Base-by-base conservation (phyloP, 2,329 filamentous ascomycete genomes). In the Beauveria asiatica region DNA sequence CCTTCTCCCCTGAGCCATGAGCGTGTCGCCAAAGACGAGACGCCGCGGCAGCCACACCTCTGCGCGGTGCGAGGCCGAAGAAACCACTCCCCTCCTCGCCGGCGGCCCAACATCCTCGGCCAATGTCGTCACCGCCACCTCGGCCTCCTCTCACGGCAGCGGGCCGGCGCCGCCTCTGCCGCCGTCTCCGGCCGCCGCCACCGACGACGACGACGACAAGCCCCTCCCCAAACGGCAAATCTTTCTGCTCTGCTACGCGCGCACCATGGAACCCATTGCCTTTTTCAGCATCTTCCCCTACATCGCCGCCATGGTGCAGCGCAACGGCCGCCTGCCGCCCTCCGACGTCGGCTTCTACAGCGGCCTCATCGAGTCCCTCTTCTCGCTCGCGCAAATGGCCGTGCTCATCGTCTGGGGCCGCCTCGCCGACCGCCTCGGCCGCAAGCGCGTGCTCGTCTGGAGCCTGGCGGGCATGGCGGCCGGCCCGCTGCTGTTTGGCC, bases 211-310 rank as follows among this genome's bases (percentile, higher is more conserved):
- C 33, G 11, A 16, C 1, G 74, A 78, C 65, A 80, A 75, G 60
- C 79, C 81, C 1, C 69, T 89, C 11, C 72, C 84, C n/a, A 77
- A 75, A 63, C 57, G 70, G n/a, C 90, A 93, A 70, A 84, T 94
- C 57, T 71, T 87, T 37, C 72, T 89, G 11, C 82, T 94, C 13
- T 93, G 89, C 76, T 89, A 85, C 69, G 85, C 86, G 1, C 83
- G 89, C 6, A 69, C 89, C 27, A 77, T 90, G 49, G 90, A 93
- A 68, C 89, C 90, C 1, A 80, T 92, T 45, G 87, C 88, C n/a
- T 93, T 90, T 75, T 93, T 92, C 76, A 84, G 80, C 69, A 90
- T 93, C 70, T 89, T 93, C 67, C 88, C 89, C 1, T 93, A 89
- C 73, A 82, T 94, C 72, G 90, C 86, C 67, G 78, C 87, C 68